These are phyloP conservation scores for Agaricales sp. DNA, from an alignment of 1,284 basidiomycete genomes.

Conservation along the genomic window DNA sequence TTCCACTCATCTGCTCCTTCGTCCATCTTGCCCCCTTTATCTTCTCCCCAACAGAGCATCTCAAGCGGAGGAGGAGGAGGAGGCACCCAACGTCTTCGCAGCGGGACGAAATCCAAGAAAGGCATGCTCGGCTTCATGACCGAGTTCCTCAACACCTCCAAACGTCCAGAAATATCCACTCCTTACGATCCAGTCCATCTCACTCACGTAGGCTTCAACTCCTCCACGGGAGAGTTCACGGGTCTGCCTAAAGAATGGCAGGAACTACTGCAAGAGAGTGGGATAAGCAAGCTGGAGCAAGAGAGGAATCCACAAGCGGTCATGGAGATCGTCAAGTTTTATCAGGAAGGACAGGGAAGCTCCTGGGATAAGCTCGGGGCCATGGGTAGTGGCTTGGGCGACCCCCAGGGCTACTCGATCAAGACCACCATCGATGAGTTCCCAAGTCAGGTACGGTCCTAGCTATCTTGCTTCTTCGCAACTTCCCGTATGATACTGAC, in stretches of 20 bases:
- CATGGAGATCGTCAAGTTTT: slow-evolving; percentile 99
- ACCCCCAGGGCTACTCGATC: slow-evolving; percentile 19
- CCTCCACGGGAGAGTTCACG: slow-evolving; percentile 95
- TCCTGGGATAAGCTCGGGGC: slow-evolving; percentile 79
- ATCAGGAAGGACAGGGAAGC: slow-evolving; percentile 78
- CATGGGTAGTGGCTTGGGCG: slow-evolving; percentile 12
- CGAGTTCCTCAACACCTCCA: slow-evolving; percentile 72
- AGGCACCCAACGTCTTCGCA: slow-evolving; percentile 39
- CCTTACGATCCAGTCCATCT: slow-evolving; percentile 99
- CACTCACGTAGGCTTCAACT: slow-evolving; percentile 99
- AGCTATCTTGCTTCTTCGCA: slow-evolving; percentile 16
- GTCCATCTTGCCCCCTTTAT: background rate
- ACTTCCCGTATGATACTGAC: slow-evolving; percentile 6
- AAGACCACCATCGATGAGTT: slow-evolving; percentile 8
- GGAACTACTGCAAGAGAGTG: slow-evolving; percentile 91
- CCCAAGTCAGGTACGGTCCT: slow-evolving; percentile 8
- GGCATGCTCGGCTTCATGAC: slow-evolving; percentile 70
- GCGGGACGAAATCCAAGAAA: slow-evolving; percentile 61
- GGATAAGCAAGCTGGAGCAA: slow-evolving; percentile 91
- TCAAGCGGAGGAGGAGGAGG: background rate
- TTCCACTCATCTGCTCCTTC: slow-evolving; percentile 16
- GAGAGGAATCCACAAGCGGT: slow-evolving; percentile 98
- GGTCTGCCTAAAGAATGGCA: slow-evolving; percentile 99
- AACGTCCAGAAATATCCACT: slow-evolving; percentile 91
- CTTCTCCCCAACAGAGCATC: background rate